A percentile compares a stretch with the other conserved stretches of the same genome.
phyloP scores from a whole-genome alignment of 495 filamentous ascomycete genomes.

The Neurospora sp. region DNA sequence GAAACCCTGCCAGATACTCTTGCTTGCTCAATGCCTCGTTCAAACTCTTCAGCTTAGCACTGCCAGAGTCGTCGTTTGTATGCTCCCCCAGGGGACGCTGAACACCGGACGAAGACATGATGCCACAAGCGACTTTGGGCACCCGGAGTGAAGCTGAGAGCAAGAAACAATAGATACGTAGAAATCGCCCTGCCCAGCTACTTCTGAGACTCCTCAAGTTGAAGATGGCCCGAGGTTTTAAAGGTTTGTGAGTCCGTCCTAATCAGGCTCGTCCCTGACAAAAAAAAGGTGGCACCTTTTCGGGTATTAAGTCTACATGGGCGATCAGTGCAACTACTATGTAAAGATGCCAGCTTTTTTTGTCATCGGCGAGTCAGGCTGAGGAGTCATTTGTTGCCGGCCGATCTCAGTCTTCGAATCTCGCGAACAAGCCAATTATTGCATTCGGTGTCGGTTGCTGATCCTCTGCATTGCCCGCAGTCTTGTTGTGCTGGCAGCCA shows the following conservation, averaged over 20 bases:
- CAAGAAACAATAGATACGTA: background rate
- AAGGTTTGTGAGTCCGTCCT: background rate
- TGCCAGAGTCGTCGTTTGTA: background rate
- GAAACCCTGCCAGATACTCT: background rate
- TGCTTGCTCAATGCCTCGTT: background rate
- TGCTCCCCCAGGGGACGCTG: background rate
- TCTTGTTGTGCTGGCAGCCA: no score
- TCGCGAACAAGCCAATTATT: no score
- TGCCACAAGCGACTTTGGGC: background rate
- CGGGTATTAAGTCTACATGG: no score
- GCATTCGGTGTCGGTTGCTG: no score
- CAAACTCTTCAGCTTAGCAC: background rate
- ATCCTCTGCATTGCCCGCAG: no score
- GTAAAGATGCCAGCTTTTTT: no score
- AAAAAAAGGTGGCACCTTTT: no score
- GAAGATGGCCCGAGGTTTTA: background rate
- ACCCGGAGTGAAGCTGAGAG: background rate
- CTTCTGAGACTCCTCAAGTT: background rate
- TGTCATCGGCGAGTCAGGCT: no score
- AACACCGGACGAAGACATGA: background rate
- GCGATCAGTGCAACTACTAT: no score
- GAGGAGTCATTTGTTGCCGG: no score
- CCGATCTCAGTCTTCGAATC: no score
- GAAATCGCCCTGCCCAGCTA: background rate
- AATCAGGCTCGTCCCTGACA: background rate